Evolutionary conservation across 768 basidiomycete genomes (phyloP), one percentile per base, ranked within the genome.

Genomic region (Leucogyrophana mollusca): DNA sequence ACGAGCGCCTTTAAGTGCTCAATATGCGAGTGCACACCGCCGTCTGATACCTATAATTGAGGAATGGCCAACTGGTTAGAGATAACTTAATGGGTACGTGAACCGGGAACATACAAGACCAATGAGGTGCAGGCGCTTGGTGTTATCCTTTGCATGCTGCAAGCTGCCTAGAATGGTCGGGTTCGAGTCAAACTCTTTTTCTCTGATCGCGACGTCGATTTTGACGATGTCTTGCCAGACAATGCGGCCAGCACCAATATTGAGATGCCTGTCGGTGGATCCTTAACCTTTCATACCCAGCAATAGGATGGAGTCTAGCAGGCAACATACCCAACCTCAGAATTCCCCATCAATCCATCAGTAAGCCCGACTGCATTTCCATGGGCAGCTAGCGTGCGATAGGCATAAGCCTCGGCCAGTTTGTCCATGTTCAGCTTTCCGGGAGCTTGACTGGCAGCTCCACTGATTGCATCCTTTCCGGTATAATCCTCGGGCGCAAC

Each of bases 161-260:
- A 83, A 82, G 54, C 81, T 79, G 34, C 78, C 80, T 14, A 94
- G 69, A 55, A 95, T 92, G 14, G 65, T 73, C 45, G 76, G 70
- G 56, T 84, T 84, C 65, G 90, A 83, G 68, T 93, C 84, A 69
- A 95, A 95, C 55, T 87, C 80, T 46, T 77, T 70, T 64, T 94
- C 95, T 70, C 91, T 85, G 68, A 97, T 95, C 16, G 85, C 76
- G 38, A 93, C 86, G 57, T 97, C 94, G 59, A 96, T 96, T 52
- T 85, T 82, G 57, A 96, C 94, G 55, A 97, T 97, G 58, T 97
- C 94, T 66, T 97, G 94, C 94, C 94, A 96, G 22, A 96, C 93
- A 40, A 96, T 78, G 17, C 94, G 84, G 1, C 94, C 94, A 43
- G 94, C 94, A 25, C 94, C 94, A 54, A 94, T 91, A 68, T 97